These are phyloP conservation scores for Fusarium heterosporum DNA, from an alignment of 2,329 filamentous ascomycete species.

Conservation along the genomic window DNA sequence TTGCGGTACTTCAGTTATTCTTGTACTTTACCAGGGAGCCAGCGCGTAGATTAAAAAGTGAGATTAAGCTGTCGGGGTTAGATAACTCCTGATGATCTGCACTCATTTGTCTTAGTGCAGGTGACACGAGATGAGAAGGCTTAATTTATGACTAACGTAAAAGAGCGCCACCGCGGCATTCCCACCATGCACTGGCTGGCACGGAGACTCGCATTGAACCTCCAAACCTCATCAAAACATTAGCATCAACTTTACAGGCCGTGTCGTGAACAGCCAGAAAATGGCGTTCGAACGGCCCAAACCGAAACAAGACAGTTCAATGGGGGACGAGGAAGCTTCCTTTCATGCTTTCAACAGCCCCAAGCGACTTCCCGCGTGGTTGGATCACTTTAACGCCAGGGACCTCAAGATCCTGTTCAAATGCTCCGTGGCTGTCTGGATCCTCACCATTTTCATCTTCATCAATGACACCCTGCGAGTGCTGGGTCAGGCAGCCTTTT, in stretches of 20 bases:
- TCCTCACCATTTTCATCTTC: conserved; percentile 37
- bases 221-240: conserved; percentile 9
- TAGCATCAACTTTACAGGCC: background rate
- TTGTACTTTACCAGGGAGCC: background rate
- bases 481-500: conserved; percentile 28
- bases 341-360: conserved; percentile 17
- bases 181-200: conserved; percentile 8
- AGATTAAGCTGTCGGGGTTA: background rate
- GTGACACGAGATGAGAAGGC: conserved; percentile 9
- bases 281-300: conserved; percentile 4
- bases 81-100: conserved; percentile 3
- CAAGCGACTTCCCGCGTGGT: conserved; percentile 28
- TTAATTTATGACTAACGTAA: conserved; percentile 4
- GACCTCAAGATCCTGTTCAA: conserved; percentile 42
- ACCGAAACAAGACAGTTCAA: background rate
- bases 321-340: conserved; percentile 9
- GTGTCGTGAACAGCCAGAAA: background rate
- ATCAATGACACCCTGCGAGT: conserved; percentile 34
- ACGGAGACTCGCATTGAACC: conserved; percentile 6
- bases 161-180: conserved; percentile 3
- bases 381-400: conserved; percentile 40
- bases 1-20: background rate
- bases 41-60: conserved; percentile 2
- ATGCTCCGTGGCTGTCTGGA: conserved; percentile 39
- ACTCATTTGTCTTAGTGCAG: conserved; percentile 15